Evolutionary conservation across 2,329 filamentous ascomycete genomes (phyloP).

Genomic region (Phoma sp.): DNA sequence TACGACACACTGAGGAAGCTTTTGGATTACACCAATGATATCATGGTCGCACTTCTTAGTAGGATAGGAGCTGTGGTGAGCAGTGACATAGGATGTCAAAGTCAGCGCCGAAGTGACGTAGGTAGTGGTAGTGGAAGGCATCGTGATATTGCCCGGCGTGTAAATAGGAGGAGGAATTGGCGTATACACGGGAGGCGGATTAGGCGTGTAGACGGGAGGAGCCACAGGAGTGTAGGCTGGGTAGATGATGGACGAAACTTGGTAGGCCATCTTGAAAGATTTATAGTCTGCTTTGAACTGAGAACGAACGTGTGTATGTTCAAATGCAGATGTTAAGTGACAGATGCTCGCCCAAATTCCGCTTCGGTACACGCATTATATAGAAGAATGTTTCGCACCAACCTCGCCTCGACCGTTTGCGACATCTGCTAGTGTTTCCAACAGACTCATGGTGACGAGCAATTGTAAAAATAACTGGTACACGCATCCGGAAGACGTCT

Average conservation of each 20-base stretch:
- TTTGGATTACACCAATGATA: constrained; percentile 11
- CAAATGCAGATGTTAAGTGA: constrained; percentile 13
- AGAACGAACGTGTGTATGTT: constrained; percentile 14
- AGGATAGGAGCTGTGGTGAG: constrained; percentile 8
- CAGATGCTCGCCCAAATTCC: constrained; percentile 6
- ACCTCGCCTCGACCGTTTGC: constrained; percentile 14
- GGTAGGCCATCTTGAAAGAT: constrained; percentile 17
- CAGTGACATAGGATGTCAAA: constrained; percentile 15
- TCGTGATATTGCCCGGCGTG: neutral
- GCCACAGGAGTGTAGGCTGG: constrained; percentile 14
- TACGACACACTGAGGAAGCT: constrained; percentile 12
- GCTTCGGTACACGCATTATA: constrained; percentile 7
- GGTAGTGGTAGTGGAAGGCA: constrained; percentile 15
- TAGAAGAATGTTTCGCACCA: constrained; percentile 10
- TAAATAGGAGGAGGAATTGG: neutral
- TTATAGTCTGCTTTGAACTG: constrained; percentile 10
- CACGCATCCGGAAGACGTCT: constrained; percentile 16
- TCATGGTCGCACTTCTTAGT: constrained; percentile 14
- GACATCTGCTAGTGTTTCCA: constrained; percentile 8
- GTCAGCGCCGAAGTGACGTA: constrained; percentile 15
- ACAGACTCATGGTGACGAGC: neutral
- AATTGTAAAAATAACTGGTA: constrained; percentile 11
- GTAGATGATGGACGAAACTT: constrained; percentile 13
- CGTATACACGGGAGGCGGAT: neutral
- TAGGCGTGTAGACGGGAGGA: constrained; percentile 7